Base-by-base conservation (phyloP, 441 rosid genomes). In the Mallotus japonicus region DNA sequence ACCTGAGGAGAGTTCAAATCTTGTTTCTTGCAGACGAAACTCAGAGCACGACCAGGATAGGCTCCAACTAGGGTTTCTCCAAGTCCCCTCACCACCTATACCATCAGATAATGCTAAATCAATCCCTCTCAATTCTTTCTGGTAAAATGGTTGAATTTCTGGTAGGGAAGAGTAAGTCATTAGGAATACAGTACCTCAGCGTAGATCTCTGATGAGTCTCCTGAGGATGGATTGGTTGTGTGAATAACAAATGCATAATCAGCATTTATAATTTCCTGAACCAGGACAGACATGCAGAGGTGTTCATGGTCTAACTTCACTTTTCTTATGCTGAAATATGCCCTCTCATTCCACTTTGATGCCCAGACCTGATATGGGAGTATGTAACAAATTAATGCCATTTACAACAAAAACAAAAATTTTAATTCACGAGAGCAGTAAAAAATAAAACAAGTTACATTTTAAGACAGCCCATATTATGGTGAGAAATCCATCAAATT, bases 31-130 rank as follows among this genome's bases (percentile, higher is more conserved):
- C 88, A 83, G 82, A 92, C 65, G 85, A 91, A 95, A 84, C 97
- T 92, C 84, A 92, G 78, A 70, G 99, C 95, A 46, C 99, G 98
- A 42, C 99, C 98, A 0, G 99, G 99, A 81, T 95, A 95, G 68
- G 99, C 99, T 85, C 99, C 99, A 34, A 95, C 99, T 6, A 95
- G 86, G 70, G 98, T 92, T 82, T 95, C 98, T 80, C 99, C 98
- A 28, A 95, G 99, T 58, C 99, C 99, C 80, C 86, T 88, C 67
- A 95, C 99, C 73, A 95, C 90, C 99, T 95, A 75, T 40, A 72
- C 63, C 73, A 74, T 51, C 73, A 73, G 57, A 50, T 16, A 62
- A 54, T 50, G 62, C 46, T 34, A 66, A 78, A 50, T 77, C 64
- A 71, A 42, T 61, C 61, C 47, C 69, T 72, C 17, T 62, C 75